Base-by-base conservation (phyloP, 2,329 filamentous ascomycete species). In the Immersiporthe knoxdaviesiana region DNA sequence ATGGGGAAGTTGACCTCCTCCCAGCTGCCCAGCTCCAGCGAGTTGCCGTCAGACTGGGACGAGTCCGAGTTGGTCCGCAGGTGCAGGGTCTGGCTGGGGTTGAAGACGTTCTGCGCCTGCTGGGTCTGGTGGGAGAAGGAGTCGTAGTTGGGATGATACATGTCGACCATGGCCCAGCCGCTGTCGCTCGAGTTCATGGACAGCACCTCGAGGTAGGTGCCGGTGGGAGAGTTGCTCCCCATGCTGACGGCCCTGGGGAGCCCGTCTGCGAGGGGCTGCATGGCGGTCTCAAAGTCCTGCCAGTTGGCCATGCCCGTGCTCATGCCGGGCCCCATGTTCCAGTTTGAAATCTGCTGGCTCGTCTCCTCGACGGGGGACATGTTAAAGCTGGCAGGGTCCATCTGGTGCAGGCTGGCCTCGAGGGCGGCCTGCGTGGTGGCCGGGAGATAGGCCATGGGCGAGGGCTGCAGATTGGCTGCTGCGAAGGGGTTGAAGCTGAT, bases 21-120 rank as follows among this genome's bases (percentile, higher is more conserved):
- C 74, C 91, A 97, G 81, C 92, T 96, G 72, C 89, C 83, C 85
- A 93, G 79, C 81, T 93, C 78, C 84, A 91, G 77, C 76, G 90
- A 83, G 78, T 86, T 84, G 79, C 88, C 79, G 74, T 94, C 91
- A 1, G 92, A 90, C 73, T 90, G 88, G 1, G 92, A 96, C 2
- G 93, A 96, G 75, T 97, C 93, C 4, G 94, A 97, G 75, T 91
- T 90, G 67, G 91, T 94, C 74, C 94, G 89, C 76, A 97, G 87
- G 81, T 97, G 95, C 65, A 98, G 84, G 0, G 94, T 97, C 81
- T 97, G 92, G 72, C 91, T 89, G 1, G 95, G 95, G 80, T 97
- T 97, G 84, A 97, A 97, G 76, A 97, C 94, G 72, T 84, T 87
- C 65, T 87, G 86, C 6, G 83, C 78, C 69, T 84, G 82, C 65